These are phyloP conservation scores for Microdochium bolleyi DNA, from an alignment of 2,329 filamentous ascomycete genomes.

Conservation along the genomic window DNA sequence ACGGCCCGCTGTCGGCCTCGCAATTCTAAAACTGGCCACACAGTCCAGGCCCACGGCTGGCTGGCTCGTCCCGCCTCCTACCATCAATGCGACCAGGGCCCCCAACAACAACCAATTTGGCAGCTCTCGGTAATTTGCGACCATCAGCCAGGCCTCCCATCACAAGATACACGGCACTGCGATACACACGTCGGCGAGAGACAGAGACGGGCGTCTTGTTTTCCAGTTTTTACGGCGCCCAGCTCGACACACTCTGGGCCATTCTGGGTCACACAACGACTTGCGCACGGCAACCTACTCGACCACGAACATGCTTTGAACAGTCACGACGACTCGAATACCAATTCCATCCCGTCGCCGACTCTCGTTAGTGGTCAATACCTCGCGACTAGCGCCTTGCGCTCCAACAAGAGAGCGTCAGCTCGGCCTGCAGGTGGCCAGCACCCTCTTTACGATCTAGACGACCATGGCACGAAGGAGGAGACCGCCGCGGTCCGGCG, in stretches of 20 bases:
- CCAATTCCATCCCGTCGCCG: neutral
- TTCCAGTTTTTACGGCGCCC: too few species aligned
- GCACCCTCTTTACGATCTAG: neutral
- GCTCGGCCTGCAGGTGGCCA: too few species aligned
- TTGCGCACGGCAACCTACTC: too few species aligned
- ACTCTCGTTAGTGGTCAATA: neutral
- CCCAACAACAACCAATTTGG: neutral
- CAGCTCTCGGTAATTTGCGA: neutral
- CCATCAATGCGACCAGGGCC: neutral
- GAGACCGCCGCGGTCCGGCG: constrained; percentile 50
- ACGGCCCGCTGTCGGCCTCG: too few species aligned
- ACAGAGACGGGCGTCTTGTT: too few species aligned
- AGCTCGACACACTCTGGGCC: too few species aligned
- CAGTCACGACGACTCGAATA: too few species aligned
- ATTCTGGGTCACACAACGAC: too few species aligned
- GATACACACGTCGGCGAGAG: neutral
- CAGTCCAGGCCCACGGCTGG: neutral
- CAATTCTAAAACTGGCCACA: neutral
- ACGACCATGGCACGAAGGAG: constrained; percentile 43
- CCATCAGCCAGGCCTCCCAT: neutral
- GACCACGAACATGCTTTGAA: too few species aligned
- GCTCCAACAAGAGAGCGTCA: too few species aligned
- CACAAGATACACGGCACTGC: neutral
- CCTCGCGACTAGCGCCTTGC: too few species aligned
- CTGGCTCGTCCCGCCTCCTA: neutral